Conservation (phyloP, 805 yeast species). For the Kodamaea lidongshanica region DNA sequence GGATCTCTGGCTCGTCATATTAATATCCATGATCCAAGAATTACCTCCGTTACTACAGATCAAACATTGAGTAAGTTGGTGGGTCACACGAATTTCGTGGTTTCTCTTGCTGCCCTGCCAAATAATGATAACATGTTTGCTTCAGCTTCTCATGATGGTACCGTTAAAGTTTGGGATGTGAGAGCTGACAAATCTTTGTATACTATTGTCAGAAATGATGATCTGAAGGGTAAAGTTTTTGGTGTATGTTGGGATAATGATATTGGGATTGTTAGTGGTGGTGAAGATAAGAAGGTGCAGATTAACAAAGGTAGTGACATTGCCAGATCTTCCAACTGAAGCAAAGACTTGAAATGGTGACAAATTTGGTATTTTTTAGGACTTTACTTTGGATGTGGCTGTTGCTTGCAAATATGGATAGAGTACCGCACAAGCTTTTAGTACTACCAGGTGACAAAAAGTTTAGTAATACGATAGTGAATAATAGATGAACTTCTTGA, state of each 20-base stretch:
- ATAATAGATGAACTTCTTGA: too few species aligned
- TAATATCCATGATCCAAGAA: constrained; percentile 86
- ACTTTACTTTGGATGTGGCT: too few species aligned
- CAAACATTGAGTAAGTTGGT: constrained; percentile 56
- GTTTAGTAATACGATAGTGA: too few species aligned
- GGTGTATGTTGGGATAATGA: constrained; percentile 78
- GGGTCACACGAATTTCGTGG: constrained; percentile 92
- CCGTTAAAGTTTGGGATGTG: constrained; percentile 92
- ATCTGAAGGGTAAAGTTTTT: constrained; percentile 58
- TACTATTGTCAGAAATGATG: constrained; percentile 68
- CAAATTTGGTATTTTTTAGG: too few species aligned
- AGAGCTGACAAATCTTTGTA: constrained; percentile 79
- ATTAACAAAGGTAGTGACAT: constrained; percentile 48
- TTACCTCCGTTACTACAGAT: constrained; percentile 50
- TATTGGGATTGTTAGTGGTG: constrained; percentile 86
- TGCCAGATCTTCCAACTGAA: too few species aligned
- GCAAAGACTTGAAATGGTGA: too few species aligned
- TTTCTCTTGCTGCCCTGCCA: constrained; percentile 67
- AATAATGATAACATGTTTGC: constrained; percentile 74
- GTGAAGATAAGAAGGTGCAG: constrained; percentile 89
- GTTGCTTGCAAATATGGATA: too few species aligned
- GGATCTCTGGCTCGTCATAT: constrained; percentile 99
- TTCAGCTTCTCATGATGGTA: constrained; percentile 95
- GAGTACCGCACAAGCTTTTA: too few species aligned
- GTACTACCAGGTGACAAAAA: too few species aligned